phyloP scores from a whole-genome alignment of 2,329 filamentous ascomycete species.

The Neonectria magnoliae region DNA sequence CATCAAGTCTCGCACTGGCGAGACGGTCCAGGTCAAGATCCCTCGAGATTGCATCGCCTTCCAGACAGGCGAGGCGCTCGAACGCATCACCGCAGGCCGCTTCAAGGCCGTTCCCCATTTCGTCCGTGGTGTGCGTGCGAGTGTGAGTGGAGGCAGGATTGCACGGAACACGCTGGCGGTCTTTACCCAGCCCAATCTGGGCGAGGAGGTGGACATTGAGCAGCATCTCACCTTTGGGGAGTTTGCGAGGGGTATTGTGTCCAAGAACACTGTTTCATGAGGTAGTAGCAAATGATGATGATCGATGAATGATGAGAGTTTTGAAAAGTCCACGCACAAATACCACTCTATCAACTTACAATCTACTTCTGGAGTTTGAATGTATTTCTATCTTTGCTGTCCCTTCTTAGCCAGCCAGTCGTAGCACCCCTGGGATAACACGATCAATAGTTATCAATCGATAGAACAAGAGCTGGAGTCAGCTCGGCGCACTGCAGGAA shows the following conservation, averaged over 20 bases:
- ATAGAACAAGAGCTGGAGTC: too few species aligned
- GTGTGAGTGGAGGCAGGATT: slow-evolving; percentile 62
- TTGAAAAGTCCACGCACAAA: too few species aligned
- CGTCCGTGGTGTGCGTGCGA: slow-evolving; percentile 78
- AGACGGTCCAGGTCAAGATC: slow-evolving; percentile 90
- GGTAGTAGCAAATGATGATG: neutral
- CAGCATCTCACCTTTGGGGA: slow-evolving; percentile 77
- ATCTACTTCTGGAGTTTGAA: too few species aligned
- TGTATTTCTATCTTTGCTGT: too few species aligned
- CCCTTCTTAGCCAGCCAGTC: too few species aligned
- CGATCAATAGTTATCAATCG: too few species aligned
- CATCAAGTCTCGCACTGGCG: slow-evolving; percentile 85
- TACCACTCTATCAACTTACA: too few species aligned
- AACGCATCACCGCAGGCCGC: slow-evolving; percentile 88
- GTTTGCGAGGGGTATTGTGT: slow-evolving; percentile 73
- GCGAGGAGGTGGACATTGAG: slow-evolving; percentile 77
- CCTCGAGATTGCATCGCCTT: slow-evolving; percentile 93
- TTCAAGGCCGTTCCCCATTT: slow-evolving; percentile 98
- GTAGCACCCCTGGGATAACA: too few species aligned
- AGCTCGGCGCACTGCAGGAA: too few species aligned
- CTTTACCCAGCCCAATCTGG: slow-evolving; percentile 95
- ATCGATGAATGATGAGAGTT: neutral
- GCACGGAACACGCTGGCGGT: slow-evolving; percentile 92
- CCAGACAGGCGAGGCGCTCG: slow-evolving; percentile 91
- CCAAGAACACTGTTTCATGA: slow-evolving; percentile 65